These are phyloP conservation scores for Monilinia aucupariae DNA, from an alignment of 2,329 filamentous ascomycete species.

Conservation along the genomic window DNA sequence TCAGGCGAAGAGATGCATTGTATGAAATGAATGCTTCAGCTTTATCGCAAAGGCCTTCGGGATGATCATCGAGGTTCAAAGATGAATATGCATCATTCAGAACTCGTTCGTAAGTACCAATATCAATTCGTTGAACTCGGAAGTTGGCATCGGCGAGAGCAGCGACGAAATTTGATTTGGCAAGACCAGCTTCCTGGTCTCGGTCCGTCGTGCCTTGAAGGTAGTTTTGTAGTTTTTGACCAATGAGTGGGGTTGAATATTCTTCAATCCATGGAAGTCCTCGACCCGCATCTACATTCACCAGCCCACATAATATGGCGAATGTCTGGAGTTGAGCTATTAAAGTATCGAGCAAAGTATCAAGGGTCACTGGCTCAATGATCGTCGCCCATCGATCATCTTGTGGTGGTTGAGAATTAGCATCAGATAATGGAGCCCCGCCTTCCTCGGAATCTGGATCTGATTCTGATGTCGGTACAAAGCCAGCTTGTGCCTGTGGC, in stretches of 20 bases:
- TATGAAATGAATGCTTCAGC: conserved; percentile 52
- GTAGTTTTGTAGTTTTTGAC: conserved; percentile 49
- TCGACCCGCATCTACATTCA: conserved; percentile 38
- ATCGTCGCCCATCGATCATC: conserved; percentile 46
- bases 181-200: conserved; percentile 48
- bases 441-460: conserved; percentile 39
- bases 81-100: conserved; percentile 19
- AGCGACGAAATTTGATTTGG: conserved; percentile 49
- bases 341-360: conserved; percentile 62
- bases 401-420: conserved; percentile 11
- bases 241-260: conserved; percentile 47
- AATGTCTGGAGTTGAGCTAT: conserved; percentile 56
- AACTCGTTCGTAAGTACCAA: conserved; percentile 47
- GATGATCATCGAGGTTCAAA: conserved; percentile 17
- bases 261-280: conserved; percentile 54
- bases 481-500: conserved; percentile 36
- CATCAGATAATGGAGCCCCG: conserved; percentile 24
- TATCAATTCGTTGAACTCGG: conserved; percentile 44
- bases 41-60: conserved; percentile 47
- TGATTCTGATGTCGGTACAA: conserved; percentile 5
- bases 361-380: conserved; percentile 59
- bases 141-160: conserved; percentile 54
- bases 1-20: conserved; percentile 37
- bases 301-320: conserved; percentile 33
- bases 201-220: conserved; percentile 39